Conservation (phyloP, 2,329 filamentous ascomycete species). For the Sarocladiaceae sp. region DNA sequence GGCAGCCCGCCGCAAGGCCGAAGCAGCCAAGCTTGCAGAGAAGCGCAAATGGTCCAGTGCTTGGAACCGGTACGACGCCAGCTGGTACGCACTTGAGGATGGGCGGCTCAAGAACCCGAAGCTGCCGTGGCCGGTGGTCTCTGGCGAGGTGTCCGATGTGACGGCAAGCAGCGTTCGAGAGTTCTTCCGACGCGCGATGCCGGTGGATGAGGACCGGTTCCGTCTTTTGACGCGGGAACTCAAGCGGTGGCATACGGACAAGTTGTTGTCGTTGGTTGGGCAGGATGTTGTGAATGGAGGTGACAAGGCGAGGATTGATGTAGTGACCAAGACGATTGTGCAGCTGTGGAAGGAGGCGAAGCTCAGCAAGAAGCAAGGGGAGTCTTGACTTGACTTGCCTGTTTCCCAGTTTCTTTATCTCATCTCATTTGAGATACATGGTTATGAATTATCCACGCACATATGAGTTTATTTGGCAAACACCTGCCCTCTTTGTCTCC, state of each 20-base stretch:
- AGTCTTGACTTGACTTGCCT: too few species aligned
- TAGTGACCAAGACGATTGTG: neutral
- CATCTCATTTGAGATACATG: too few species aligned
- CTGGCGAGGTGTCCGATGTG: neutral
- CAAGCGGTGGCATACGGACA: neutral
- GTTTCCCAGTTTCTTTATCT: too few species aligned
- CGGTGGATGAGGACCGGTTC: neutral
- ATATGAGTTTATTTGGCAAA: too few species aligned
- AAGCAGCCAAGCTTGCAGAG: neutral
- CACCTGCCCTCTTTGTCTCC: too few species aligned
- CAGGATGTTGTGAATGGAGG: neutral
- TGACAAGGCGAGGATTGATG: neutral
- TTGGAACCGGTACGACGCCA: neutral
- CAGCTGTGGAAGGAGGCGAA: neutral
- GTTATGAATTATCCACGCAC: too few species aligned
- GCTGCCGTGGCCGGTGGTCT: neutral
- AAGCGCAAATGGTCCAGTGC: neutral
- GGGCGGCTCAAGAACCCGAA: neutral
- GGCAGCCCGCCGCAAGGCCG: neutral
- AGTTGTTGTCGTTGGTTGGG: neutral
- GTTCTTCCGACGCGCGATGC: neutral
- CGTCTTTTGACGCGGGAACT: neutral
- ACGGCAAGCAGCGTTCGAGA: neutral
- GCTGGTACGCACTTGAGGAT: neutral
- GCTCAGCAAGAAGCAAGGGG: neutral